A percentile compares a stretch with the other conserved stretches of the same genome.
These are phyloP conservation scores for Aspergillus wentii DNA, from an alignment of 495 filamentous ascomycete species.

Conservation along the genomic window DNA sequence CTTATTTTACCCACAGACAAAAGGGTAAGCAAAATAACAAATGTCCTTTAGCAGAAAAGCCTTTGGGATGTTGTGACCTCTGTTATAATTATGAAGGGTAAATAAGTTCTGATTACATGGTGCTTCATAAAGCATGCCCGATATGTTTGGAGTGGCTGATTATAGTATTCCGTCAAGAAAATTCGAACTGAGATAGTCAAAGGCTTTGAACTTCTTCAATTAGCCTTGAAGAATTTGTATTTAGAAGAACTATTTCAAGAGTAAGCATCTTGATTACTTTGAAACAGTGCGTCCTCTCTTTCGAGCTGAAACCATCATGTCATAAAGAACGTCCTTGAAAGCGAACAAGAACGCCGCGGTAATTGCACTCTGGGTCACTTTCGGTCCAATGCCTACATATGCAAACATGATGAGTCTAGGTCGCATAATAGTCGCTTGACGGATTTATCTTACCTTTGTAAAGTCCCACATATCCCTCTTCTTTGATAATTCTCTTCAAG, in stretches of 20 bases:
- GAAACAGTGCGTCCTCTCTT: conserved; percentile 39
- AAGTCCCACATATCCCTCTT: conserved; percentile 84
- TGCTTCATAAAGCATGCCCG: too few species aligned
- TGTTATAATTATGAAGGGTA: too few species aligned
- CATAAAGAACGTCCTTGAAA: conserved; percentile 88
- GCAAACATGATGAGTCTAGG: conserved; percentile 11
- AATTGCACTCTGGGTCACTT: conserved; percentile 92
- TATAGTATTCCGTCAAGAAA: too few species aligned
- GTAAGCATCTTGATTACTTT: conserved; percentile 19
- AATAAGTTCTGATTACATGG: too few species aligned
- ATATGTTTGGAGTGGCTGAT: too few species aligned
- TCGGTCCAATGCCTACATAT: conserved; percentile 80
- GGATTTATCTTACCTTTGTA: conserved; percentile 68
- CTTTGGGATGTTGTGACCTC: too few species aligned
- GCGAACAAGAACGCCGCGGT: conserved; percentile 96
- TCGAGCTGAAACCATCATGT: conserved; percentile 51
- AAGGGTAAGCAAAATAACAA: too few species aligned
- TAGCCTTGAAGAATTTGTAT: background rate
- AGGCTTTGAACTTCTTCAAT: background rate
- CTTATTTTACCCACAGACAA: too few species aligned
- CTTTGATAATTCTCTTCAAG: conserved; percentile 70
- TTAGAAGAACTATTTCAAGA: too few species aligned
- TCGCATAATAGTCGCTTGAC: background rate
- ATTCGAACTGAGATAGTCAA: too few species aligned
- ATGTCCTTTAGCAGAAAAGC: too few species aligned